phyloP scores from a whole-genome alignment of 768 basidiomycete species.

The Lenzites betulinus region DNA sequence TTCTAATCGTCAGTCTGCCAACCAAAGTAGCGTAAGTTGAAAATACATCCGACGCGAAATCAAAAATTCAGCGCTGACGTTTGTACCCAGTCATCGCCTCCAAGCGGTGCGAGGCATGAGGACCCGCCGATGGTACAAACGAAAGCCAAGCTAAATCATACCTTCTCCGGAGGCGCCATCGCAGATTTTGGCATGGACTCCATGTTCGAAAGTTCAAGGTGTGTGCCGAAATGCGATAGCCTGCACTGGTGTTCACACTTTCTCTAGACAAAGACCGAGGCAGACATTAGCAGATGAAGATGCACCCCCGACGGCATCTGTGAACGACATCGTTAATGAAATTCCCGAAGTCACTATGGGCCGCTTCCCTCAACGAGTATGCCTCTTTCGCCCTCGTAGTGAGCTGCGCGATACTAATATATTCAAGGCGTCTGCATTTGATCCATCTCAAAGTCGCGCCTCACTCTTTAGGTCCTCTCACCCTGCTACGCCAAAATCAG shows the following conservation, averaged over 20 bases:
- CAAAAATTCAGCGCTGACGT: not conserved
- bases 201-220: conserved; percentile 80
- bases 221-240: not conserved
- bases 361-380: conserved; percentile 50
- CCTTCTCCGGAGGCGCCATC: conserved; percentile 60
- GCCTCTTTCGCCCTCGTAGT: no score
- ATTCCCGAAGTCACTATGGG: conserved; percentile 43
- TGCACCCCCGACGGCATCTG: conserved; percentile 75
- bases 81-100: conserved; percentile 10
- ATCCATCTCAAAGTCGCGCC: conserved; percentile 40
- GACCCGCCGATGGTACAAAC: conserved; percentile 77
- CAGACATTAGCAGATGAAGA: conserved; percentile 73
- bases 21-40: conserved; percentile 55
- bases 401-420: no score
- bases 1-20: conserved; percentile 50
- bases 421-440: conserved; percentile 42
- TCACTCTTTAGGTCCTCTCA: conserved; percentile 28
- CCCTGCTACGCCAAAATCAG: conserved; percentile 23
- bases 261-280: conserved; percentile 46
- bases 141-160: conserved; percentile 79
- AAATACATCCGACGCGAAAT: not conserved
- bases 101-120: conserved; percentile 47
- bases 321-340: conserved; percentile 74
- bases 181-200: conserved; percentile 83
- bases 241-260: not conserved